Percentiles rank a stretch among this genome's conserved stretches.
Conservation (phyloP, 2,329 filamentous ascomycete species). For the Talaromyces sp. region DNA sequence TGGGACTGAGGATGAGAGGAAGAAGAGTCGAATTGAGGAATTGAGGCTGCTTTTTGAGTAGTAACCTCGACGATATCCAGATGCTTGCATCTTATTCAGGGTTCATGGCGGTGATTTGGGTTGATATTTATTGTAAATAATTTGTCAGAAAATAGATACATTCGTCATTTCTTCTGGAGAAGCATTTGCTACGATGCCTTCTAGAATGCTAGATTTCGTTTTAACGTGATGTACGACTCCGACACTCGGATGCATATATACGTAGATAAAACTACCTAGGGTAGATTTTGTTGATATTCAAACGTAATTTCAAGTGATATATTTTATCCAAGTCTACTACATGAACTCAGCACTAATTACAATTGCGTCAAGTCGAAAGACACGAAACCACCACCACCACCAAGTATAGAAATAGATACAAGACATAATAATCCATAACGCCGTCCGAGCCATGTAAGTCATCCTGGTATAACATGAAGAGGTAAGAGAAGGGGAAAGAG, state of each 20-base stretch:
- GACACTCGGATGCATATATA: too few relatives aligned
- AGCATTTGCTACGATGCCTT: too few relatives aligned
- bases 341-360: slow-evolving; percentile 19
- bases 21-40: slow-evolving; percentile 83
- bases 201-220: too few relatives aligned
- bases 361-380: slow-evolving; percentile 9
- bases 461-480: slow-evolving; percentile 19
- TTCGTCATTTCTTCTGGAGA: too few relatives aligned
- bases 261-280: too few relatives aligned
- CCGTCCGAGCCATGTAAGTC: slow-evolving; percentile 16
- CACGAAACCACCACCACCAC: slow-evolving; percentile 18
- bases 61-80: neutral
- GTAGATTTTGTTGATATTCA: too few relatives aligned
- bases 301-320: neutral
- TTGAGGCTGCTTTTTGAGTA: slow-evolving; percentile 75
- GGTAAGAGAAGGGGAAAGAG: slow-evolving; percentile 6
- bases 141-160: neutral
- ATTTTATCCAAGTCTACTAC: slow-evolving; percentile 18
- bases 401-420: slow-evolving; percentile 16
- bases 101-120: neutral
- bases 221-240: too few relatives aligned
- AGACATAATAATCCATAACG: slow-evolving; percentile 18
- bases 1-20: slow-evolving; percentile 85
- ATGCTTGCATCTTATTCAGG: too few relatives aligned
- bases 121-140: neutral